These are phyloP conservation scores for Williopsis jadinii DNA, from an alignment of 1,139 yeast species.

Conservation along the genomic window DNA sequence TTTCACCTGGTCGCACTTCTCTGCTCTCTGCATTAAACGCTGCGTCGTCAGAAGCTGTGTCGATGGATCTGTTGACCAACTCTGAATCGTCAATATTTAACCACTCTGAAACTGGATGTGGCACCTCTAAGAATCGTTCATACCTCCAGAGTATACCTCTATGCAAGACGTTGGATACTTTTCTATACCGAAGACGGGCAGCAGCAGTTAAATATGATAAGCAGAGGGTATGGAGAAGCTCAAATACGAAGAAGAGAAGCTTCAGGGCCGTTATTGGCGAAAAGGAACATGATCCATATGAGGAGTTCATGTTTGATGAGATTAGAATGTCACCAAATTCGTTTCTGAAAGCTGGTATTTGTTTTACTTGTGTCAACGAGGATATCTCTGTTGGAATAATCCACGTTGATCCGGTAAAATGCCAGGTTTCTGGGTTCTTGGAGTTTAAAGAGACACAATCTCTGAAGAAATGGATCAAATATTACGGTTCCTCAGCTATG, in stretches of 20 bases:
- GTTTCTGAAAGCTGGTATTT: constrained; percentile 11
- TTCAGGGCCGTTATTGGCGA: constrained; percentile 11
- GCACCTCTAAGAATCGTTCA: neutral
- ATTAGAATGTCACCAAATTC: constrained; percentile 9
- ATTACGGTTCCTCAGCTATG: neutral
- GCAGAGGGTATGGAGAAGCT: neutral
- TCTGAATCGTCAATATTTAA: neutral
- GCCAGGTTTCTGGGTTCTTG: constrained; percentile 4
- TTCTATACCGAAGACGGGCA: constrained; percentile 5
- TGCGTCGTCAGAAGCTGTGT: no score
- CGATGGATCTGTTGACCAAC: no score
- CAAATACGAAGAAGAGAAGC: constrained; percentile 6
- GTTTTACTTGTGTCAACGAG: neutral
- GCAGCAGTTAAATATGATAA: constrained; percentile 6
- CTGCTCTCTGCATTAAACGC: no score
- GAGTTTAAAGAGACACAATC: constrained; percentile 2
- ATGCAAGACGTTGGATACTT: neutral
- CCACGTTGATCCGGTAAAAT: neutral
- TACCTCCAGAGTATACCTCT: neutral
- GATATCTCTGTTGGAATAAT: neutral
- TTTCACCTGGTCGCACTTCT: no score
- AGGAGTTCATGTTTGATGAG: constrained; percentile 1
- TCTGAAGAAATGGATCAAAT: constrained; percentile 6
- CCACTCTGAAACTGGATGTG: neutral
- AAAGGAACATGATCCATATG: constrained; percentile 5